Evolutionary conservation across 2,329 filamentous ascomycete genomes (phyloP).

Genomic region (Exserohilum turcica): DNA sequence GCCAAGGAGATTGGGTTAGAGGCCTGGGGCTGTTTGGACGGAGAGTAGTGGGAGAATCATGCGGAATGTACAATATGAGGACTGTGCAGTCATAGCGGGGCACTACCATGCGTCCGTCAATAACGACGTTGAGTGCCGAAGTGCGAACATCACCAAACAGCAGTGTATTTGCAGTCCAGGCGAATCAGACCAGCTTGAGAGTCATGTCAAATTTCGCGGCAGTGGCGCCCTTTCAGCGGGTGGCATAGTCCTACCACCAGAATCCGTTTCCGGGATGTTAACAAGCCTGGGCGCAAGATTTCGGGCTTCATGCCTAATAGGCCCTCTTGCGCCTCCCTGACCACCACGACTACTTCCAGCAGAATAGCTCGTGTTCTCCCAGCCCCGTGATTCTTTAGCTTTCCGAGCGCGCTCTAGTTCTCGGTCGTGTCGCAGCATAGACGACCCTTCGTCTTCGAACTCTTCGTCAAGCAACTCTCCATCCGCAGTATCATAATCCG

Average conservation of each 20-base stretch:
- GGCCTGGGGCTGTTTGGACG: background rate
- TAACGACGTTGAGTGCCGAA: background rate
- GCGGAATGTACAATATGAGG: slow-evolving; percentile 1
- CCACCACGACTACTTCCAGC: slow-evolving; percentile 39
- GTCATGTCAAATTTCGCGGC: slow-evolving; percentile 46
- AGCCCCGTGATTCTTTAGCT: slow-evolving; percentile 35
- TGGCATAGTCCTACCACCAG: slow-evolving; percentile 50
- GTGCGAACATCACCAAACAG: slow-evolving; percentile 4
- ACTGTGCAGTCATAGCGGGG: background rate
- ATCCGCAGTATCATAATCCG: slow-evolving; percentile 74
- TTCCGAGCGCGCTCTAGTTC: slow-evolving; percentile 34
- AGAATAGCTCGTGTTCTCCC: slow-evolving; percentile 38
- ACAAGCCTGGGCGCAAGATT: slow-evolving; percentile 43
- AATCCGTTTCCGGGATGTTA: slow-evolving; percentile 50
- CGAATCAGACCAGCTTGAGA: slow-evolving; percentile 11
- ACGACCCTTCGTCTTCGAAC: slow-evolving; percentile 60
- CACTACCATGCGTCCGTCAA: background rate
- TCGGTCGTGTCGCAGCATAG: slow-evolving; percentile 60
- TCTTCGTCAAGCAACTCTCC: slow-evolving; percentile 69
- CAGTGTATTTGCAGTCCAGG: slow-evolving; percentile 1
- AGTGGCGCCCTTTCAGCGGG: slow-evolving; percentile 53
- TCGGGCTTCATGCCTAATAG: slow-evolving; percentile 36
- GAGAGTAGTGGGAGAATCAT: background rate
- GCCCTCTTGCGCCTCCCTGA: slow-evolving; percentile 42
- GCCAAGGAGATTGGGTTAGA: slow-evolving; percentile 76